Evolutionary conservation across 2,329 filamentous ascomycete species (phyloP).

Genomic region (Pseudocercospora ulei): DNA sequence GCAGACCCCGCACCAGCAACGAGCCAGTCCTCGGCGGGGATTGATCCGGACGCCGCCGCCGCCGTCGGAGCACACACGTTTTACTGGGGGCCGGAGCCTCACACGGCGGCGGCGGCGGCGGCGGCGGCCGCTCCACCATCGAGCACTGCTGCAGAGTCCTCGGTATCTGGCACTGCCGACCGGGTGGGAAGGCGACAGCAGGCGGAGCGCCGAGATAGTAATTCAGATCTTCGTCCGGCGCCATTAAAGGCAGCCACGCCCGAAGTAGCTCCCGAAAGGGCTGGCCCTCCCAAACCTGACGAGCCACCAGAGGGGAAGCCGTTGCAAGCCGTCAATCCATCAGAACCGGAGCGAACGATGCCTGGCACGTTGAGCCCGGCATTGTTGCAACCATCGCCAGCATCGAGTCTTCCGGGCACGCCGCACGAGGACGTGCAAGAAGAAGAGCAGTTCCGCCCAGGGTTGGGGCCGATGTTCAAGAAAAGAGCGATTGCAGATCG

Average conservation of each 20-base stretch:
- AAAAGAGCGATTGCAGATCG: constrained; percentile 61
- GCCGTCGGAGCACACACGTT: constrained; percentile 24
- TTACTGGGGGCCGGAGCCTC: constrained; percentile 25
- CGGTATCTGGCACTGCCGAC: constrained; percentile 24
- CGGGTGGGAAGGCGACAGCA: constrained; percentile 22
- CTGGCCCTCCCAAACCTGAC: constrained; percentile 12
- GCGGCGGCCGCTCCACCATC: constrained; percentile 10
- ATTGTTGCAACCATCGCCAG: constrained; percentile 9
- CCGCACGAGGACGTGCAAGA: constrained; percentile 21
- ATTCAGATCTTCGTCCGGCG: constrained; percentile 29
- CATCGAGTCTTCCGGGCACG: constrained; percentile 17
- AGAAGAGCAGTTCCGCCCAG: constrained; percentile 53
- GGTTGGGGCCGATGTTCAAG: constrained; percentile 84
- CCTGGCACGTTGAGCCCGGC: constrained; percentile 15
- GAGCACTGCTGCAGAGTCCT: constrained; percentile 14
- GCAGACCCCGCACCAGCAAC: constrained; percentile 17
- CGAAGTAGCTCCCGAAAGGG: constrained; percentile 8
- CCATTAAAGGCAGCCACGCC: constrained; percentile 24
- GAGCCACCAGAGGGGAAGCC: constrained; percentile 18
- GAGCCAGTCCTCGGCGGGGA: constrained; percentile 23
- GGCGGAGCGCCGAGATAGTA: constrained; percentile 18
- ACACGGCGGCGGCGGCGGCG: constrained; percentile 7
- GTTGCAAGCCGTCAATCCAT: constrained; percentile 18
- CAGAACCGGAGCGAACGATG: constrained; percentile 18
- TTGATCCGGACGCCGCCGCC: constrained; percentile 24